Percentiles rank a stretch among this genome's conserved stretches.
These are phyloP conservation scores for Yamadazyma blattariae DNA, from an alignment of 1,139 yeast species.

Conservation along the genomic window DNA sequence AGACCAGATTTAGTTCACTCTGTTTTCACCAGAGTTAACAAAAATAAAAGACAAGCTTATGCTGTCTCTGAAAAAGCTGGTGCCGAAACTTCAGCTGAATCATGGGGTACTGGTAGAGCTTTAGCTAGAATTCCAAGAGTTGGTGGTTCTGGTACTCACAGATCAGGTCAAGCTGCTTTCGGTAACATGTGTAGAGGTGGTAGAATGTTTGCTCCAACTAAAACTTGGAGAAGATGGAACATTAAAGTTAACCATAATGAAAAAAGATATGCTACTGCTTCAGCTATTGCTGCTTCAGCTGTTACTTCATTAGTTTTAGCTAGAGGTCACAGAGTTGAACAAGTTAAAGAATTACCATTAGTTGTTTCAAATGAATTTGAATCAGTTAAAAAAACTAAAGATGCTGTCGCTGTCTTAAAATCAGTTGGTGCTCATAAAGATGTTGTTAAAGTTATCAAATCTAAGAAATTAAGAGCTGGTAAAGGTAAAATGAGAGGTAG, in stretches of 20 bases:
- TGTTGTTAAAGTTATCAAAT: slow-evolving; percentile 95
- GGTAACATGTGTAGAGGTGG: slow-evolving; percentile 99
- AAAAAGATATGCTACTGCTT: slow-evolving; percentile 99
- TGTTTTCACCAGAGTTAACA: slow-evolving; percentile 97
- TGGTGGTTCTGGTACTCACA: slow-evolving; percentile 99
- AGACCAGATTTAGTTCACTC: slow-evolving; percentile 99
- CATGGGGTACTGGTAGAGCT: slow-evolving; percentile 99
- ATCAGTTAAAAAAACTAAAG: slow-evolving; percentile 95
- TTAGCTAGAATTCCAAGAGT: slow-evolving; percentile 99
- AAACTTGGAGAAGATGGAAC: slow-evolving; percentile 99
- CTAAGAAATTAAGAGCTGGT: slow-evolving; percentile 99
- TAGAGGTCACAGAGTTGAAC: slow-evolving; percentile 99
- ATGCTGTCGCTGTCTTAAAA: slow-evolving; percentile 97
- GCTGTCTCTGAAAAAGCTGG: slow-evolving; percentile 99
- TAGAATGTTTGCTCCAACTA: slow-evolving; percentile 99
- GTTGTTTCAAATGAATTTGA: slow-evolving; percentile 94
- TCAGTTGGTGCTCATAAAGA: slow-evolving; percentile 99
- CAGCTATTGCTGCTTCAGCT: slow-evolving; percentile 99
- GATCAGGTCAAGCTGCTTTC: slow-evolving; percentile 99
- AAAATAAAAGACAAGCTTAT: slow-evolving; percentile 99
- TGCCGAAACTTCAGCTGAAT: slow-evolving; percentile 99
- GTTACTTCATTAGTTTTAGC: slow-evolving; percentile 98
- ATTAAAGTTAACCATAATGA: slow-evolving; percentile 99
- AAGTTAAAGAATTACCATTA: slow-evolving; percentile 97
- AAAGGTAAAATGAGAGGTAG: slow-evolving; percentile 99